Evolutionary conservation across 495 filamentous ascomycete genomes (phyloP).

Genomic region (Aspergillus ellipticus): DNA sequence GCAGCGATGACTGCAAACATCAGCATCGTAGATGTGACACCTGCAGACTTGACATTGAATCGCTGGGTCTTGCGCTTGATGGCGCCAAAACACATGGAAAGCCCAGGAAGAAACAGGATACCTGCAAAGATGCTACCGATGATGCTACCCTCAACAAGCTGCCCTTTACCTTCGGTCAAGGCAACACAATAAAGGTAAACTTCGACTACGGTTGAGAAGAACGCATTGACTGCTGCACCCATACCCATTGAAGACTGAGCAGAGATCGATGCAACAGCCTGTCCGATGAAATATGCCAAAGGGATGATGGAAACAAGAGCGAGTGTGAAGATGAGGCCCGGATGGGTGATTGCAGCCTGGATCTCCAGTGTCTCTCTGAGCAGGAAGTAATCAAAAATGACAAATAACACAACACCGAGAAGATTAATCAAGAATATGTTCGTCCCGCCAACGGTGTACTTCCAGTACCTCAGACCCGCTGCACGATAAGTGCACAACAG

Average conservation of each 20-base stretch:
- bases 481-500: conserved; percentile 96
- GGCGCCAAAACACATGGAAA: conserved; percentile 98
- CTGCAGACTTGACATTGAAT: conserved; percentile 96
- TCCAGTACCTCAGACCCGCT: conserved; percentile 94
- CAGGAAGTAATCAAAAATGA: conserved; percentile 87
- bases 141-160: conserved; percentile 92
- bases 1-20: conserved; percentile 95
- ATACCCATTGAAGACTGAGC: conserved; percentile 99
- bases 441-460: conserved; percentile 96
- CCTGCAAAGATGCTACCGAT: conserved; percentile 97
- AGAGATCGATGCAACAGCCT: conserved; percentile 98
- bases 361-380: conserved; percentile 65
- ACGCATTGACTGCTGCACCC: conserved; percentile 95
- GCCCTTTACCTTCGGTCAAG: conserved; percentile 85
- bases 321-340: conserved; percentile 79
- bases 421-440: conserved; percentile 99
- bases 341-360: conserved; percentile 66
- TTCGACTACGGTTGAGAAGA: conserved; percentile 98
- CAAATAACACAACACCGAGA: conserved; percentile 82
- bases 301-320: conserved; percentile 91
- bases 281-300: conserved; percentile 98
- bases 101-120: conserved; percentile 90
- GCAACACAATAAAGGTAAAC: conserved; percentile 98
- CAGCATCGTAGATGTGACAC: conserved; percentile 97
- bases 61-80: conserved; percentile 97